These are phyloP conservation scores for Vicia faba DNA, from an alignment of 306 rosid species.

Conservation along the genomic window DNA sequence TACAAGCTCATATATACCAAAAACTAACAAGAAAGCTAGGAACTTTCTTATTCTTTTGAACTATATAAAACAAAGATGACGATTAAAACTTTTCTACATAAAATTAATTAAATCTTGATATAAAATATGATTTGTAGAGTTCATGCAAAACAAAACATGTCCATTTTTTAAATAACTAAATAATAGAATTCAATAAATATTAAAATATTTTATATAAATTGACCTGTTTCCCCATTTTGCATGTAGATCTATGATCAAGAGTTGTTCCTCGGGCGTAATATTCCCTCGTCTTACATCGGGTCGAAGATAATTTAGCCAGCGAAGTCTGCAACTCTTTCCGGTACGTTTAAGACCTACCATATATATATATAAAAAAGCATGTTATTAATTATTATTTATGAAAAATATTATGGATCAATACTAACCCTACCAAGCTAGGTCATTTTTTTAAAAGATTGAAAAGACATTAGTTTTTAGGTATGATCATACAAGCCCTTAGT, in stretches of 20 bases:
- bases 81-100: neutral
- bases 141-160: neutral
- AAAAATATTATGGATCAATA: neutral
- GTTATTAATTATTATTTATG: neutral
- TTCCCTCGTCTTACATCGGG: slow-evolving; percentile 96
- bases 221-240: slow-evolving; percentile 99
- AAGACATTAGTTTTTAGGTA: too few relatives aligned
- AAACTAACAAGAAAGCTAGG: neutral
- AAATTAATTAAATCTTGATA: neutral
- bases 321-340: slow-evolving; percentile 94
- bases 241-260: slow-evolving; percentile 91
- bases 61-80: neutral
- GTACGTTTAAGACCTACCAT: slow-evolving; percentile 87
- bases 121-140: neutral
- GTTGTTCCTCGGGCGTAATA: slow-evolving; percentile 89
- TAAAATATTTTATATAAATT: slow-evolving; percentile 3
- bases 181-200: neutral
- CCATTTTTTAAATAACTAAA: neutral
- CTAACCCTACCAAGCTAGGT: neutral
- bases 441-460: neutral
- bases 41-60: neutral
- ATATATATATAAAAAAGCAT: neutral
- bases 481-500: neutral
- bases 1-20: slow-evolving; percentile 1
- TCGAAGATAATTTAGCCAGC: slow-evolving; percentile 96